phyloP scores from a whole-genome alignment of 192 early-diverging fungal species.

The Linnemannia hyalina region DNA sequence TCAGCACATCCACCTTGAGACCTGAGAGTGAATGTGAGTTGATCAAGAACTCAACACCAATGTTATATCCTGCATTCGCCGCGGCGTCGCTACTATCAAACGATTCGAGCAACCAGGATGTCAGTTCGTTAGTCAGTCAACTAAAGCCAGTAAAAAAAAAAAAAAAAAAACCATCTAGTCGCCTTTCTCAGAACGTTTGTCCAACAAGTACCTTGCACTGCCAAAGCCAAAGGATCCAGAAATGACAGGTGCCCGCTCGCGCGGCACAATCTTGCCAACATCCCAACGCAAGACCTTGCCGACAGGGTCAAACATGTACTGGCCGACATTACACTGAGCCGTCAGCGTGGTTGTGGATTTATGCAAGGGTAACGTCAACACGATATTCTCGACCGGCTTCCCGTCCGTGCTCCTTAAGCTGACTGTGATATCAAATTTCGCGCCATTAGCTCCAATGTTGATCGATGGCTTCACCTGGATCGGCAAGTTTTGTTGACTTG shows the following conservation, averaged over 20 bases:
- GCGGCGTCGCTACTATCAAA: slow-evolving; percentile 53
- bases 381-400: slow-evolving; percentile 76
- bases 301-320: slow-evolving; percentile 79
- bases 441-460: slow-evolving; percentile 66
- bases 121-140: background rate
- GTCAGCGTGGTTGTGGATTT: slow-evolving; percentile 70
- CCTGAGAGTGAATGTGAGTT: slow-evolving; percentile 80
- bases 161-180: background rate
- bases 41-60: slow-evolving; percentile 77
- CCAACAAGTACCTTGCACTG: slow-evolving; percentile 26
- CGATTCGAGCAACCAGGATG: background rate
- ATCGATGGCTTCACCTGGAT: slow-evolving; percentile 75
- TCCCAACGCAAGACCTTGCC: slow-evolving; percentile 75
- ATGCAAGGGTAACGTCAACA: slow-evolving; percentile 69
- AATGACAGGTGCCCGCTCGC: slow-evolving; percentile 70
- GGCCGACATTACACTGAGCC: slow-evolving; percentile 74
- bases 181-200: background rate
- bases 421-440: slow-evolving; percentile 79
- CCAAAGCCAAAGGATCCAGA: slow-evolving; percentile 70
- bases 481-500: slow-evolving; percentile 68
- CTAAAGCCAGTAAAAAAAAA: background rate
- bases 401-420: slow-evolving; percentile 72
- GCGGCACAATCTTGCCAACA: slow-evolving; percentile 69
- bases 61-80: slow-evolving; percentile 64
- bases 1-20: slow-evolving; percentile 77